phyloP scores from a whole-genome alignment of 176 grass and related monocot genomes.

The Eleusine indica region DNA sequence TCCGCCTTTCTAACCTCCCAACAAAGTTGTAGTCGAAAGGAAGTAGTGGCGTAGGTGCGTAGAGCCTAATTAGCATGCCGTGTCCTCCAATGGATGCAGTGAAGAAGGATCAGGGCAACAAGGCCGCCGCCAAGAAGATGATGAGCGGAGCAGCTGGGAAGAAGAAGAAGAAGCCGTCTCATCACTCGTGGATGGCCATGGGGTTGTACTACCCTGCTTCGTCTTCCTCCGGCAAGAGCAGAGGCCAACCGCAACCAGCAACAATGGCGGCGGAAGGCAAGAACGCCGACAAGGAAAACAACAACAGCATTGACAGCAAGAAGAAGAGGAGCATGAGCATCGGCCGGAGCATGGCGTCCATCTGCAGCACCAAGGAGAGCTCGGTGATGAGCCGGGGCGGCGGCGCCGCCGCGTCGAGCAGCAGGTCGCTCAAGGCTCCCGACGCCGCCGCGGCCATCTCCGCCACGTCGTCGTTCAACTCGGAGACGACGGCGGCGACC shows the following conservation, averaged over 20 bases:
- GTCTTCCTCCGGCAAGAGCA: constrained; percentile 42
- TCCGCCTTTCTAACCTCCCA: constrained; percentile 2
- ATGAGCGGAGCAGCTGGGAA: constrained; percentile 7
- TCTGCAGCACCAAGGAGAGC: constrained; percentile 65
- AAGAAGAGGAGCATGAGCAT: constrained; percentile 44
- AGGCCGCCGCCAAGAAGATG: constrained; percentile 30
- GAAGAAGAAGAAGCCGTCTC: constrained; percentile 14
- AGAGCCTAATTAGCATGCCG: constrained; percentile 12
- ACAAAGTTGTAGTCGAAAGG: constrained; percentile 13
- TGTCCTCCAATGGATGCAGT: constrained; percentile 49
- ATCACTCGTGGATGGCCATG: constrained; percentile 29
- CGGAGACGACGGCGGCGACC: constrained; percentile 43
- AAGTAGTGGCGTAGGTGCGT: neutral
- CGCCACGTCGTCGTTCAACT: constrained; percentile 81
- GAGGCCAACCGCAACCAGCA: constrained; percentile 1
- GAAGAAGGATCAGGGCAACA: constrained; percentile 22
- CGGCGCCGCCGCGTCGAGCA: constrained; percentile 16
- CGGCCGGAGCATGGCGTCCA: constrained; percentile 47
- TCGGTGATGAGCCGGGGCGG: constrained; percentile 24
- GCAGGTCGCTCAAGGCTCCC: constrained; percentile 48
- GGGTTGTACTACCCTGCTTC: neutral
- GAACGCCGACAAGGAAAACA: neutral
- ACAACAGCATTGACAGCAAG: neutral
- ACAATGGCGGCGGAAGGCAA: neutral
- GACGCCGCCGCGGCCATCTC: constrained; percentile 46